These are phyloP conservation scores for Clonostachys rosea DNA, from an alignment of 2,329 filamentous ascomycete genomes.

Conservation along the genomic window DNA sequence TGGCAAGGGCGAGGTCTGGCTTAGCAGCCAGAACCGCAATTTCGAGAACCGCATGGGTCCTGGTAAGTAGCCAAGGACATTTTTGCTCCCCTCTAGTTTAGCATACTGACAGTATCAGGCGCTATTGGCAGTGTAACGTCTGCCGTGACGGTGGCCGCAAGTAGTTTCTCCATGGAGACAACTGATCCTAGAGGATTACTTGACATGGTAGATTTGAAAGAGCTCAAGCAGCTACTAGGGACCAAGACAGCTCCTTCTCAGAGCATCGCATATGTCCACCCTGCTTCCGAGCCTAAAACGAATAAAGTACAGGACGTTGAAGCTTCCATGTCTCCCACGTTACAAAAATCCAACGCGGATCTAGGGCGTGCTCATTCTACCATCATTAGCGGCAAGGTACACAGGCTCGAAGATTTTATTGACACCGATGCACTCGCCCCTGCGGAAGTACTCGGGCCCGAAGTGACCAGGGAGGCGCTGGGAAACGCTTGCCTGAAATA, in stretches of 20 bases:
- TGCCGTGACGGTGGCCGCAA: conserved; percentile 39
- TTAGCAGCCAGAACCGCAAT: conserved; percentile 36
- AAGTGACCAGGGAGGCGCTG: conserved; percentile 9
- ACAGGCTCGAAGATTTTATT: too few relatives aligned
- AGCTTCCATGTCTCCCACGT: too few relatives aligned
- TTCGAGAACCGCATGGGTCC: conserved; percentile 35
- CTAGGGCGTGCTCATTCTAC: too few relatives aligned
- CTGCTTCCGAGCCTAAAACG: too few relatives aligned
- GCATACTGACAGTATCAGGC: conserved; percentile 3
- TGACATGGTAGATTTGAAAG: background rate
- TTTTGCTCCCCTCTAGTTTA: too few relatives aligned
- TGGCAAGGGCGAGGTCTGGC: conserved; percentile 30
- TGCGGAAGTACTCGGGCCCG: conserved; percentile 7
- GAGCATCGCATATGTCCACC: too few relatives aligned
- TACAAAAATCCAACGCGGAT: too few relatives aligned
- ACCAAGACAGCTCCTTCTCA: background rate
- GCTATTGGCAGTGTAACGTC: conserved; percentile 34
- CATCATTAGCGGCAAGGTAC: too few relatives aligned
- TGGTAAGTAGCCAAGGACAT: too few relatives aligned
- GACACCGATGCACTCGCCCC: conserved; percentile 6
- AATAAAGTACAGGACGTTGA: too few relatives aligned
- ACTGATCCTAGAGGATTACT: conserved; percentile 20
- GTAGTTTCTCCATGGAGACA: conserved; percentile 35
- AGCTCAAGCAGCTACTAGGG: background rate
- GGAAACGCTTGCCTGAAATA: conserved; percentile 12